Conservation (phyloP, 768 basidiomycete species). For the Lentinus brumalis region DNA sequence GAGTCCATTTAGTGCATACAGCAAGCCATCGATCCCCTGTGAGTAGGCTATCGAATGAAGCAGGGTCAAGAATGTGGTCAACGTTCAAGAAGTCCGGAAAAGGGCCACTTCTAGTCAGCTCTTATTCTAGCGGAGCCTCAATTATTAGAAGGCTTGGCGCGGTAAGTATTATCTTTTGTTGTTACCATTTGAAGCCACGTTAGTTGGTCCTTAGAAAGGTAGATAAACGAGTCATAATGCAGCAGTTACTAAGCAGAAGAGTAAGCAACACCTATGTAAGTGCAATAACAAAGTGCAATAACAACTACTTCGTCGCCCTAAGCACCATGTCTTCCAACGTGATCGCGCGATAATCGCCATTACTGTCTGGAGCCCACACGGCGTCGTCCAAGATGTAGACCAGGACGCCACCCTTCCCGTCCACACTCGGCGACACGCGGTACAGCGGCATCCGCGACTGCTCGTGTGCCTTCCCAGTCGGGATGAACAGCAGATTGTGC, state of each 20-base stretch:
- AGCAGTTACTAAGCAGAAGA: neutral
- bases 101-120: conserved; percentile 14
- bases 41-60: conserved; percentile 28
- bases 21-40: conserved; percentile 75
- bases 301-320: conserved; percentile 42
- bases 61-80: conserved; percentile 17
- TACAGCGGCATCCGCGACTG: conserved; percentile 88
- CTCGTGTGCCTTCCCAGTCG: conserved; percentile 83
- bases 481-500: conserved; percentile 88
- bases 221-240: neutral
- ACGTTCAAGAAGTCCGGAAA: conserved; percentile 1
- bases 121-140: conserved; percentile 10
- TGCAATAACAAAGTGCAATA: neutral
- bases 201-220: no score
- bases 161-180: neutral
- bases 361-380: conserved; percentile 78
- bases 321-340: conserved; percentile 87
- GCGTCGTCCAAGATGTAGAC: conserved; percentile 94
- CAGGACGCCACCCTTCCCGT: conserved; percentile 84
- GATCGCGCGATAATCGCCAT: conserved; percentile 71
- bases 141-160: conserved; percentile 14
- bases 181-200: neutral
- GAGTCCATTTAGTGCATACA: conserved; percentile 91
- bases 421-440: conserved; percentile 73
- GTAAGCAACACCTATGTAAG: neutral